Base-by-base conservation (phyloP, 108 stramenopile species). In the Ochromonas danica region DNA sequence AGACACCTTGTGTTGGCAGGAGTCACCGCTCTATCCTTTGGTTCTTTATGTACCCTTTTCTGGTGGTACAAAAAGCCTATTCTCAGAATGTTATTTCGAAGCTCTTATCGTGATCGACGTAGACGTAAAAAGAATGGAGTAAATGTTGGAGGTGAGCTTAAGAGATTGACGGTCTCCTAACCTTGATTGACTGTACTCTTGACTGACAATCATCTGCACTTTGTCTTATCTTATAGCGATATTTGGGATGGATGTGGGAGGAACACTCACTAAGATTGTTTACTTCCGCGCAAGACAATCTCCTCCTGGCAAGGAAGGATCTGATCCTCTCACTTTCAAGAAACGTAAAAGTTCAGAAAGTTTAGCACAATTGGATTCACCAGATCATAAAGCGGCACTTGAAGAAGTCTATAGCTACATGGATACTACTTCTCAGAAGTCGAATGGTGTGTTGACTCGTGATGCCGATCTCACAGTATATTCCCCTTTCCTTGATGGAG, bases 241-340 rank as follows among this genome's bases (percentile, higher is more conserved):
- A 10, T 86, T 94, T 10, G 93, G 93, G 27, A 81, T 94, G 43
- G 93, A 94, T 79, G 90, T 94, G 1, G 98, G 98, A 2, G 98
- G 98, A 14, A 96, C 95, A 1, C 87, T 99, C 1, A 88, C 94
- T 17, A 99, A 99, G 80, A 85, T 99, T 10, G 94, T 99, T 1
- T 97, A 97, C 81, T 97, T 97, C 80, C 45, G 22, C 6, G 45
- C 45, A 51, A 51, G 22, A 6, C 94, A 97, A 79, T 51, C 45
- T 14, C 45, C 45, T 14, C n/a, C n/a, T n/a, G n/a, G n/a, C n/a
- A n/a, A n/a, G n/a, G n/a, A n/a, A n/a, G n/a, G n/a, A n/a, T 35
- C 33, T 31, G 35, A 6, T 22, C 27, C 63, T 67, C 17, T 57
- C 22, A 10, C 51, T 22, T 17, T 57, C 22, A 22, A 17, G 51